Conservation (phyloP, 495 filamentous ascomycete genomes). For the Daldinia bambusicola region DNA sequence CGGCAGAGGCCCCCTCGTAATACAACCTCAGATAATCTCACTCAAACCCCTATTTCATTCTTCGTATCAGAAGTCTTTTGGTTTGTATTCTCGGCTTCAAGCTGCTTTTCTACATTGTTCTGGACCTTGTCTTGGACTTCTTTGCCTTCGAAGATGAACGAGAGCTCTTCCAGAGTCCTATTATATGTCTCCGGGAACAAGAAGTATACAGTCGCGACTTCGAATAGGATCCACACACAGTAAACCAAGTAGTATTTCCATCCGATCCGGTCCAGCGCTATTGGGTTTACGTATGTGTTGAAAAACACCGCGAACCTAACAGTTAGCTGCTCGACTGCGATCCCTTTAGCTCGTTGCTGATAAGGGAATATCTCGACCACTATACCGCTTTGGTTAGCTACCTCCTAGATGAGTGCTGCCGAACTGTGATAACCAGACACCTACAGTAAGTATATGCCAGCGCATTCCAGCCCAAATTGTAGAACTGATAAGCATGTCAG, state of each 20-base stretch:
- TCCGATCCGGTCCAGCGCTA: constrained; percentile 56
- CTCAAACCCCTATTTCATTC: constrained; percentile 17
- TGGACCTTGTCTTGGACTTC: constrained; percentile 51
- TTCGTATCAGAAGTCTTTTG: background rate
- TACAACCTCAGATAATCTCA: background rate
- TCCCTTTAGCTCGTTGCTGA: constrained; percentile 65
- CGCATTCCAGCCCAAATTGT: constrained; percentile 72
- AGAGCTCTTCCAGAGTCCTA: constrained; percentile 60
- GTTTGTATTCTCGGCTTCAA: constrained; percentile 41
- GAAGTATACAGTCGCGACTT: constrained; percentile 65
- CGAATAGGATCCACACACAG: constrained; percentile 66
- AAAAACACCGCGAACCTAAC: constrained; percentile 61
- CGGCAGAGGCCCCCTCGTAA: background rate
- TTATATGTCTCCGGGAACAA: constrained; percentile 70
- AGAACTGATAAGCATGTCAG: constrained; percentile 49
- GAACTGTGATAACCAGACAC: background rate
- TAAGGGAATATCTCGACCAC: constrained; percentile 71
- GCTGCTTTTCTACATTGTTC: constrained; percentile 50
- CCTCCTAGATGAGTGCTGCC: background rate
- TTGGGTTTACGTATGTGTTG: constrained; percentile 67
- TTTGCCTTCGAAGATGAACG: constrained; percentile 55
- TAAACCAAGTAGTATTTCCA: constrained; percentile 69
- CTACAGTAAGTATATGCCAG: constrained; percentile 64
- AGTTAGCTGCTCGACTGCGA: constrained; percentile 68
- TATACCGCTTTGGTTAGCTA: constrained; percentile 42